phyloP scores from a whole-genome alignment of 169 alveolate species.

The Plasmodium knowlesi region DNA sequence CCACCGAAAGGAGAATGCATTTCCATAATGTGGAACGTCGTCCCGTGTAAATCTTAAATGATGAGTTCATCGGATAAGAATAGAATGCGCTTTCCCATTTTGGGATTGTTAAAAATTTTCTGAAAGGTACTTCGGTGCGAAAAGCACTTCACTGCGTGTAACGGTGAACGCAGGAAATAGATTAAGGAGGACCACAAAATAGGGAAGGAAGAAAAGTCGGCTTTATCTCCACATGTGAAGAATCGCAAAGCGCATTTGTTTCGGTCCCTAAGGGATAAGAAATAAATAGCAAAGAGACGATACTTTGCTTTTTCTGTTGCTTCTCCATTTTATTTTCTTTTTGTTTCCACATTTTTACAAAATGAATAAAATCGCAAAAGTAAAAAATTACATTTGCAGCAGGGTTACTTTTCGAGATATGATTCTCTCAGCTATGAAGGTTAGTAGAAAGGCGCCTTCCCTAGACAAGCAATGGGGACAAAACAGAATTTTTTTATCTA shows the following conservation, averaged over 20 bases:
- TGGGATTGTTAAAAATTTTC: background rate
- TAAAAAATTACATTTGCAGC: conserved; percentile 6
- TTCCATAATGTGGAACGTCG: background rate
- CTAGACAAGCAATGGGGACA: background rate
- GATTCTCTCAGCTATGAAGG: conserved; percentile 2
- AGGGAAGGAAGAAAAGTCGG: background rate
- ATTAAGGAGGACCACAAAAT: background rate
- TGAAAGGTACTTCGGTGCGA: background rate
- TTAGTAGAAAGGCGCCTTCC: background rate
- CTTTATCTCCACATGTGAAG: background rate
- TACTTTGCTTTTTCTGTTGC: background rate
- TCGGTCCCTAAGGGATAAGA: background rate
- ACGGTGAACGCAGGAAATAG: background rate
- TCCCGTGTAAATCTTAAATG: background rate
- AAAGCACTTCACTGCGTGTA: background rate
- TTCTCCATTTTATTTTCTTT: background rate
- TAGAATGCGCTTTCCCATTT: background rate
- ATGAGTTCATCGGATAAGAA: background rate
- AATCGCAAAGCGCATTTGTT: background rate
- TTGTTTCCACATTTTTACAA: background rate
- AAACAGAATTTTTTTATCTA: background rate
- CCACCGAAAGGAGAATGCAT: background rate
- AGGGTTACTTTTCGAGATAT: conserved; percentile 1
- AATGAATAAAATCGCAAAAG: conserved; percentile 23
- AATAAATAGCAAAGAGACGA: background rate